Base-by-base conservation (phyloP, 768 basidiomycete genomes). In the Hortiboletus campestris region DNA sequence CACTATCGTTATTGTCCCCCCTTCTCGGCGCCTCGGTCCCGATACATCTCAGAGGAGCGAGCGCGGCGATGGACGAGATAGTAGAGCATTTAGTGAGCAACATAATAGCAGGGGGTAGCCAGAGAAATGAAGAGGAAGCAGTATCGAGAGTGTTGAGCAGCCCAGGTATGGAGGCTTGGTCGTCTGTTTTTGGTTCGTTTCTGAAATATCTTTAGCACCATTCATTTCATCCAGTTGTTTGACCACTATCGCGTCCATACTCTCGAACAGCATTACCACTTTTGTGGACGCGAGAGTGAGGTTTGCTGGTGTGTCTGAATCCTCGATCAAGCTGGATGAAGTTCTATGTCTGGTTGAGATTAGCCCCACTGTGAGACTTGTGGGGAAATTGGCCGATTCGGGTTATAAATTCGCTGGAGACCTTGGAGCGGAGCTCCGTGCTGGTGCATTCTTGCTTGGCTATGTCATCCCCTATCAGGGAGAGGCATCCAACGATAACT, bases 31-130 rank as follows among this genome's bases (percentile, higher is more conserved):
- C 69, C 12, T 43, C 60, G 1, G 71, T 88, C 4, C 80, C 84
- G 2, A 55, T 32, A 8, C 76, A 79, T 60, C 64, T 87, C 20
- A 77, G 64, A 53, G 81, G 84, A 9, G 62, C 63, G 36, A 71
- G 52, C 2, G 68, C 69, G 16, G 75, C 80, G 52, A 71, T 88
- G 48, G 83, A 85, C 52, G 64, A 43, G 3, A 55, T 81, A 1
- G 68, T 81, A 2, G 72, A 62, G 50, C 48, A 46, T 25, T 49
- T 59, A 29, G 63, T 64, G 17, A 56, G 25, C 32, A 48, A 40
- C 25, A 45, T 44, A 8, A 57, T 64, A n/a, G 14, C 39, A 5
- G 0, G 5, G 4, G 46, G 39, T 29, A 29, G 39, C 5, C 43
- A 34, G 2, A 53, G 32, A 41, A 47, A 34, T 2, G 56, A 53